phyloP scores from a whole-genome alignment of 1,139 yeast species.

The Trichomonascaceae sp. region DNA sequence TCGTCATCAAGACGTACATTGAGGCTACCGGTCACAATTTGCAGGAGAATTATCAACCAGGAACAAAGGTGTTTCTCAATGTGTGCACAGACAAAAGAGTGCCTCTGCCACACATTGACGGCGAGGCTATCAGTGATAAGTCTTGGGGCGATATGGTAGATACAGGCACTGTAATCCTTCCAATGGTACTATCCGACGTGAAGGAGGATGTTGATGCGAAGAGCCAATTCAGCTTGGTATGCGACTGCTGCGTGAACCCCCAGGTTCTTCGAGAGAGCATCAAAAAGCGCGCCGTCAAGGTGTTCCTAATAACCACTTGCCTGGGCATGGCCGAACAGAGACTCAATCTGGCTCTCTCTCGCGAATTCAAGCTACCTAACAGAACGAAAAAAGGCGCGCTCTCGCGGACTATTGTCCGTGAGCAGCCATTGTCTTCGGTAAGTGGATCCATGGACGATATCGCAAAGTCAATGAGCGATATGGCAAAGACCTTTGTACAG shows the following conservation, averaged over 20 bases:
- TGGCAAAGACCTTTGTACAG: neutral
- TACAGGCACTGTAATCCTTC: constrained; percentile 73
- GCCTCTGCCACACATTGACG: constrained; percentile 34
- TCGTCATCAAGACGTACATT: constrained; percentile 50
- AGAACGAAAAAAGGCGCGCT: constrained; percentile 21
- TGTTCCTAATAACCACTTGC: constrained; percentile 43
- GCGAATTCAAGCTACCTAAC: constrained; percentile 19
- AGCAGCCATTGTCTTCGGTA: neutral
- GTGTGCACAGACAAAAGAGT: constrained; percentile 53
- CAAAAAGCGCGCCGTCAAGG: constrained; percentile 44
- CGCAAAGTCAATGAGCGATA: neutral
- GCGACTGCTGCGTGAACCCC: constrained; percentile 47
- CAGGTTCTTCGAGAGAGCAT: constrained; percentile 31
- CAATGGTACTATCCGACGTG: constrained; percentile 52
- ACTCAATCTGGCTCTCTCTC: constrained; percentile 11
- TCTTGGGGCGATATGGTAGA: neutral
- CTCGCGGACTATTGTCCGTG: constrained; percentile 11
- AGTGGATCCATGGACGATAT: constrained; percentile 2
- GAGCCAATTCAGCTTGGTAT: constrained; percentile 49
- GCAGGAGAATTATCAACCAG: constrained; percentile 13
- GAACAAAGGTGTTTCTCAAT: constrained; percentile 65
- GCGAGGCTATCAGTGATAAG: too few relatives aligned
- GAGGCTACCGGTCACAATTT: constrained; percentile 23
- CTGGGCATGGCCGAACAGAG: constrained; percentile 22
- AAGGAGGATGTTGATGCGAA: constrained; percentile 50